Evolutionary conservation across 2,329 filamentous ascomycete species (phyloP).

Genomic region (Apiospora marii): DNA sequence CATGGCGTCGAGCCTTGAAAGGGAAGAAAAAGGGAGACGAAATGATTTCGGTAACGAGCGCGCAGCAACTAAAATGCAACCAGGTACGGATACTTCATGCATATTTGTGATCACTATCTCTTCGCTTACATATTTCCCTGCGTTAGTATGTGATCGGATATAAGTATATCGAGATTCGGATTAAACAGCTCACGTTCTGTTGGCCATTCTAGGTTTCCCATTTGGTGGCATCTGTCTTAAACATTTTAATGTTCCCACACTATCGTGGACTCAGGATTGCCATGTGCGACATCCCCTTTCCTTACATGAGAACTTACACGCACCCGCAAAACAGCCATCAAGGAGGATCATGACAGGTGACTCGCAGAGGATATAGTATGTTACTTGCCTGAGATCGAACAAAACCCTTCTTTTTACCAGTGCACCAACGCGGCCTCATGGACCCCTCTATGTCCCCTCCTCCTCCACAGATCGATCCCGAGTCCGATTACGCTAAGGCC

Average conservation of each 20-base stretch:
- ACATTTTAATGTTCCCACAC: background rate
- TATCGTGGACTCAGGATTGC: background rate
- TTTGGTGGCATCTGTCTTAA: background rate
- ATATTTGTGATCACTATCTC: background rate
- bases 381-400: background rate
- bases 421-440: slow-evolving; percentile 2
- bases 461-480: background rate
- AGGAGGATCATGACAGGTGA: background rate
- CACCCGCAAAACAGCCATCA: too few species aligned
- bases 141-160: background rate
- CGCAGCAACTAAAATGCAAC: background rate
- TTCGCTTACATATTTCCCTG: background rate
- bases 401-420: background rate
- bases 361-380: background rate
- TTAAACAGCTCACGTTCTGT: background rate
- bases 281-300: background rate
- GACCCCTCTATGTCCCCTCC: background rate
- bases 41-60: too few species aligned
- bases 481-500: background rate
- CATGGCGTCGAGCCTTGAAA: background rate
- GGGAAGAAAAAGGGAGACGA: background rate
- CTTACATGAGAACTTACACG: background rate
- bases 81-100: too few species aligned
- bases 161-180: background rate
- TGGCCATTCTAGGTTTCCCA: background rate